Base-by-base conservation (phyloP, 2,329 filamentous ascomycete genomes). In the Diaporthe helianthi region DNA sequence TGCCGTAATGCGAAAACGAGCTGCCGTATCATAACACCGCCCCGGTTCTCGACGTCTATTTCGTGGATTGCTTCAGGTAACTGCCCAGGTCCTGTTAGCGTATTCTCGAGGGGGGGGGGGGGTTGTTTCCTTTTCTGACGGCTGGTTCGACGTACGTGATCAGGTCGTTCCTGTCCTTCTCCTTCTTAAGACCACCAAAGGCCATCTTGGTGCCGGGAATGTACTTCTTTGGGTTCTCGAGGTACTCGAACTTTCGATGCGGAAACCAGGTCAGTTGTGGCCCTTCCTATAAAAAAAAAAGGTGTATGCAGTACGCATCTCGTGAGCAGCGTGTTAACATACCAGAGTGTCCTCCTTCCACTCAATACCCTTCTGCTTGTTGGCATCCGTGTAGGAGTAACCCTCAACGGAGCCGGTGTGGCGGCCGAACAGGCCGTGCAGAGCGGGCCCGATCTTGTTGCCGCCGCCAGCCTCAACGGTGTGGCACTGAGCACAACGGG, bases 181-280 rank as follows among this genome's bases (percentile, higher is more conserved):
- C 89, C 93, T 99, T 99, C 94, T 99, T 99, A 81, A 99, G 90
- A 83, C 96, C 96, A 86, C 96, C 96, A 82, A 98, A 99, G 79
- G 96, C 96, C 96, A 99, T 99, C 93, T 98, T 99, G 87, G 96
- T 99, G 77, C 96, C 96, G 77, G 96, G 96, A 75, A 99, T 98
- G 90, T 94, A 99, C 90, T 98, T 98, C 92, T 99, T 99, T 86
- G 96, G 96, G 92, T 98, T 98, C 90, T 99, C 96, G 79, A 99
- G 94, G 91, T 99, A 99, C 76, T 91, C 89, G 85, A 97, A 98
- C 93, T 64, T 19, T n/a, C n/a, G n/a, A n/a, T 13, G 29, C 17
- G 17, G 41, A 47, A 24, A 38, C 15, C 22, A 51, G 10, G 38
- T 71, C 17, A 71, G 69, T 49, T 24, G 44, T 26, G 29, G 55